These are phyloP conservation scores for Penicillium sp. DNA, from an alignment of 2,329 filamentous ascomycete genomes.

Conservation along the genomic window DNA sequence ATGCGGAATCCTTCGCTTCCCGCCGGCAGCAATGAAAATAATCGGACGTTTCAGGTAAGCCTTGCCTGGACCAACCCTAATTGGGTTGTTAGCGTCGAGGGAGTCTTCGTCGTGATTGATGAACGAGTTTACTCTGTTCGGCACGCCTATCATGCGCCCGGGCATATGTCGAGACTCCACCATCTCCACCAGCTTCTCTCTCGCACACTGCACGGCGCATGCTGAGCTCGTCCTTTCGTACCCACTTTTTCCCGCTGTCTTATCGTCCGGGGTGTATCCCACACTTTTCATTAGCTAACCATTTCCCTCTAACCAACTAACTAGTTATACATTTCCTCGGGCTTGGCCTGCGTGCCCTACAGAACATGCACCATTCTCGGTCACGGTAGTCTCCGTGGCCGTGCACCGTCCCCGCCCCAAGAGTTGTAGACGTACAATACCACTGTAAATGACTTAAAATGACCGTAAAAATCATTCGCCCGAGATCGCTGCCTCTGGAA, in stretches of 20 bases:
- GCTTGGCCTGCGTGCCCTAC: constrained; percentile 8
- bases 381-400: neutral
- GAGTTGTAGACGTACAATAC: neutral
- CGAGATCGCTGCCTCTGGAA: neutral
- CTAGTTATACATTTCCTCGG: constrained; percentile 14
- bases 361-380: neutral
- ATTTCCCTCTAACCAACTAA: neutral
- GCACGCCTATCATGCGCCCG: neutral
- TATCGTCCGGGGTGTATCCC: constrained; percentile 5
- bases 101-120: too few species aligned
- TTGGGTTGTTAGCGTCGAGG: neutral
- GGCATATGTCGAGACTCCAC: neutral
- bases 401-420: neutral
- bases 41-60: neutral
- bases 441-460: neutral
- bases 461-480: neutral
- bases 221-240: neutral
- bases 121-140: neutral
- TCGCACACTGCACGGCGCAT: neutral
- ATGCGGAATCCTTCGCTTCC: neutral
- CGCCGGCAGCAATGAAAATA: neutral
- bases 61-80: neutral
- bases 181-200: neutral
- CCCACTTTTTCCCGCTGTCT: constrained; percentile 1
- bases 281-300: constrained; percentile 24